phyloP scores from a whole-genome alignment of 495 filamentous ascomycete genomes.

The Cudoniella acicularis region DNA sequence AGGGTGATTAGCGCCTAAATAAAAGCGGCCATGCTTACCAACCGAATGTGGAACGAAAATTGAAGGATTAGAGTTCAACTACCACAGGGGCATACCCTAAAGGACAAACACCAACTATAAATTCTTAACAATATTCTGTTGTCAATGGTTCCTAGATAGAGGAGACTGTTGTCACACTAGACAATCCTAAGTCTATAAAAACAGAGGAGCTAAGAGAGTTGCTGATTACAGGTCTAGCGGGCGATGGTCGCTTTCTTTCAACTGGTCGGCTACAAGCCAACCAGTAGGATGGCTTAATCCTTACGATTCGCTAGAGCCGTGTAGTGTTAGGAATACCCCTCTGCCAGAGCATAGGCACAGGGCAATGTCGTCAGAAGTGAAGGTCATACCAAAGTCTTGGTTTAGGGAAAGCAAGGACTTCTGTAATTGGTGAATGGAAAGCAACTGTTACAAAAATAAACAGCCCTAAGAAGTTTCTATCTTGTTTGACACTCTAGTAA shows the following conservation, averaged over 20 bases:
- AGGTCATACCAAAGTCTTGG: not conserved
- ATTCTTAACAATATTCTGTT: not conserved
- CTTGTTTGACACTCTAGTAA: not conserved
- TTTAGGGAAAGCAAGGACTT: not conserved
- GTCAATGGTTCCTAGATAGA: not conserved
- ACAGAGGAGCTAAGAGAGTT: not conserved
- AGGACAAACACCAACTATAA: not conserved
- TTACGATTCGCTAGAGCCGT: not conserved
- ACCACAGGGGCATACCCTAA: not conserved
- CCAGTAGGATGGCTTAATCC: not conserved
- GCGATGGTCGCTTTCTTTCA: not conserved
- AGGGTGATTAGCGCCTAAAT: too few relatives aligned
- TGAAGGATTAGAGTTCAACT: too few relatives aligned
- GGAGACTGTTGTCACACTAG: not conserved
- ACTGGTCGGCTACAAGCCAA: not conserved
- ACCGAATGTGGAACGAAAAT: too few relatives aligned
- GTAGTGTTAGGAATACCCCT: not conserved
- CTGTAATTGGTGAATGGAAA: not conserved
- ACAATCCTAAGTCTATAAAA: not conserved
- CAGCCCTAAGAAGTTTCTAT: not conserved
- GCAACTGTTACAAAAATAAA: not conserved
- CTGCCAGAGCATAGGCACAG: too few relatives aligned
- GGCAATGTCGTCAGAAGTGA: not conserved
- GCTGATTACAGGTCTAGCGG: not conserved
- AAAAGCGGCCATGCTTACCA: too few relatives aligned